phyloP scores from a whole-genome alignment of 2,329 filamentous ascomycete species.

The Exophiala oligosperma region DNA sequence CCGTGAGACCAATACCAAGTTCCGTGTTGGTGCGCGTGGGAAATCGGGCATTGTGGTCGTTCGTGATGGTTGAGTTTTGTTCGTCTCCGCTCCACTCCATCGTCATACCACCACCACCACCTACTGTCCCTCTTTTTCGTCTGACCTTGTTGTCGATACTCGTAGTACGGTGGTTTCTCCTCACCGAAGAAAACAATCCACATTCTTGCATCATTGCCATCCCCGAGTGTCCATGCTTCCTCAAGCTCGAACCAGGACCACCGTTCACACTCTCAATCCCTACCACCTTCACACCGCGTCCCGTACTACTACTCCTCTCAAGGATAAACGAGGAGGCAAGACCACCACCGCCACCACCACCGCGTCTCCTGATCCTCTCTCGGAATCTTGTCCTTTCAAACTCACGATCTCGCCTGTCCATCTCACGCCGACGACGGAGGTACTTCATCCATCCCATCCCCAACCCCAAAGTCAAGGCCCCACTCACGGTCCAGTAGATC shows the following conservation, averaged over 20 bases:
- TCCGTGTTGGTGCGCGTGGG: no score
- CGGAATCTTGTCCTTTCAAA: conserved; percentile 12
- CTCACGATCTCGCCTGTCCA: conserved; percentile 11
- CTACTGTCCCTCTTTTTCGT: no score
- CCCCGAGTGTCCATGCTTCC: no score
- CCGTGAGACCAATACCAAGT: no score
- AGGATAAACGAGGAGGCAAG: not conserved
- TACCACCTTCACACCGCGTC: not conserved
- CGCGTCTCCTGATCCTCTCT: conserved; percentile 10
- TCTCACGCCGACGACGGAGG: conserved; percentile 10
- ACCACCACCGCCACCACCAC: not conserved
- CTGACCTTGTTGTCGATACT: no score
- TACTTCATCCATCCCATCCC: conserved; percentile 15
- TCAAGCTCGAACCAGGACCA: not conserved
- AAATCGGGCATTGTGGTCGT: no score
- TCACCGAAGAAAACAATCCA: no score
- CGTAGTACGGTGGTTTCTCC: no score
- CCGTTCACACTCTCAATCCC: not conserved
- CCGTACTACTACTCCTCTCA: not conserved
- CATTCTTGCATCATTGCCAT: no score
- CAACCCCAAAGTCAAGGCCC: conserved; percentile 13
- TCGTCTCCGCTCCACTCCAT: no score
- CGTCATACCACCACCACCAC: no score
- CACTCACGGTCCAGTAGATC: conserved; percentile 19
- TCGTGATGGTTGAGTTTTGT: no score